Percentiles rank a stretch among this genome's conserved stretches.
Conservation (phyloP, 768 basidiomycete species). For the Rossbeevera mucosa region DNA sequence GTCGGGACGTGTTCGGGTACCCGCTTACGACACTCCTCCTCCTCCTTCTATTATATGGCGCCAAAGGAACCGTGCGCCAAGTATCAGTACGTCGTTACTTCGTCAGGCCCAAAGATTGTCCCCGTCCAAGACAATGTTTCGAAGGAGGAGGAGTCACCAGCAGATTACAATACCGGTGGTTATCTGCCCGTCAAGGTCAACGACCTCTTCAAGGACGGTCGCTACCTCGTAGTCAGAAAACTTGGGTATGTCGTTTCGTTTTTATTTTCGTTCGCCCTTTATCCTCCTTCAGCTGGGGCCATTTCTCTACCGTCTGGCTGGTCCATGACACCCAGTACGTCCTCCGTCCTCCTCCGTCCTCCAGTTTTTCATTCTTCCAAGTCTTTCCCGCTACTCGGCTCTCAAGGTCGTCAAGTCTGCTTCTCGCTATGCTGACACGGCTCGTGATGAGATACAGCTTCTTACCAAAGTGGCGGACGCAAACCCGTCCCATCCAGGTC, state of each 20-base stretch:
- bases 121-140: conserved; percentile 60
- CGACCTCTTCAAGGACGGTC: conserved; percentile 78
- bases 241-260: conserved; percentile 56
- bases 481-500: conserved; percentile 74
- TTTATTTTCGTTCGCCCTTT: neutral
- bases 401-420: conserved; percentile 96
- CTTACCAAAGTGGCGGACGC: conserved; percentile 68
- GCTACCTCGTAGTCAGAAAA: conserved; percentile 86
- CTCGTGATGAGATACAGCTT: conserved; percentile 93
- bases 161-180: conserved; percentile 77
- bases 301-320: conserved; percentile 94
- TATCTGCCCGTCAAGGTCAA: conserved; percentile 78
- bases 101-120: conserved; percentile 63
- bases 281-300: conserved; percentile 68
- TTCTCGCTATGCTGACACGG: conserved; percentile 92
- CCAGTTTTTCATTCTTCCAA: conserved; percentile 30
- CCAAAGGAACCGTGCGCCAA: conserved; percentile 62
- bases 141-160: conserved; percentile 81
- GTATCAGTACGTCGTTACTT: conserved; percentile 71
- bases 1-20: conserved; percentile 17
- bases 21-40: neutral
- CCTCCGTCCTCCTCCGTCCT: conserved; percentile 3
- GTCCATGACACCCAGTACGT: conserved; percentile 74
- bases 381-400: conserved; percentile 74
- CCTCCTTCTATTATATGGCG: conserved; percentile 43